A percentile compares a stretch with the other conserved stretches of the same genome.
These are phyloP conservation scores for Ceratocystis cubensis DNA, from an alignment of 2,329 filamentous ascomycete species.

Conservation along the genomic window DNA sequence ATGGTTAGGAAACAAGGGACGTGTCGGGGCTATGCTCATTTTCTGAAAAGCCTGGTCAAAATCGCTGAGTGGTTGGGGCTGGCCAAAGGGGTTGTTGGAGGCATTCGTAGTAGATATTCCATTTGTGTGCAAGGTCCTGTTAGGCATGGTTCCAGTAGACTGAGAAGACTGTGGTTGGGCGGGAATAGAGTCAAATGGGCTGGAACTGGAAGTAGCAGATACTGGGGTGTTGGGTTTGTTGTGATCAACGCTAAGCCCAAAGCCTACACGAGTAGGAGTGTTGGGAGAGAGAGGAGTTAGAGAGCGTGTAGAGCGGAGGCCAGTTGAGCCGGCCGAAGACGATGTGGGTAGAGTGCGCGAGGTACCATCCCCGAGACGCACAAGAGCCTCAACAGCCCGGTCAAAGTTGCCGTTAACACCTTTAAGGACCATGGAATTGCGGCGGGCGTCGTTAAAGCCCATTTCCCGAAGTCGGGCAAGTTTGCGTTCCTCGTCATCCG, in stretches of 20 bases:
- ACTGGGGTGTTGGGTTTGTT: slow-evolving; percentile 29
- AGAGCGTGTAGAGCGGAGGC: slow-evolving; percentile 37
- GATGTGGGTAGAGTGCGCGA: slow-evolving; percentile 29
- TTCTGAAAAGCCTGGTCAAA: slow-evolving; percentile 52
- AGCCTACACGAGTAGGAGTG: slow-evolving; percentile 26
- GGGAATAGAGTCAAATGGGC: slow-evolving; percentile 53
- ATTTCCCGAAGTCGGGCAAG: slow-evolving; percentile 69
- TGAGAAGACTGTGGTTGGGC: slow-evolving; percentile 50
- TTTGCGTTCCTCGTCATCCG: slow-evolving; percentile 60
- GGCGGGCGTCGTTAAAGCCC: slow-evolving; percentile 76
- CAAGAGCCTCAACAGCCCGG: slow-evolving; percentile 69
- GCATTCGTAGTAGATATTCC: not conserved
- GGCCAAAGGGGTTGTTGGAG: slow-evolving; percentile 59
- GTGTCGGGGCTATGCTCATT: slow-evolving; percentile 30
- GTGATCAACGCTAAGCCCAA: slow-evolving; percentile 27
- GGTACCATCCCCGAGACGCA: slow-evolving; percentile 64
- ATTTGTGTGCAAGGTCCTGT: slow-evolving; percentile 42
- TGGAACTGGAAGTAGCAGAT: slow-evolving; percentile 40
- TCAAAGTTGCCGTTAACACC: slow-evolving; percentile 76
- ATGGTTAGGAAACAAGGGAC: slow-evolving; percentile 61
- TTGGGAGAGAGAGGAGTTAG: slow-evolving; percentile 41
- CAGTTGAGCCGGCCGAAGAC: not conserved
- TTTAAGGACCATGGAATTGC: slow-evolving; percentile 70
- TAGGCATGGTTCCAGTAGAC: slow-evolving; percentile 49
- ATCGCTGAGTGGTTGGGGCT: slow-evolving; percentile 32